phyloP scores from a whole-genome alignment of 1,284 basidiomycete species.

The Stygiomarasmius scandens region DNA sequence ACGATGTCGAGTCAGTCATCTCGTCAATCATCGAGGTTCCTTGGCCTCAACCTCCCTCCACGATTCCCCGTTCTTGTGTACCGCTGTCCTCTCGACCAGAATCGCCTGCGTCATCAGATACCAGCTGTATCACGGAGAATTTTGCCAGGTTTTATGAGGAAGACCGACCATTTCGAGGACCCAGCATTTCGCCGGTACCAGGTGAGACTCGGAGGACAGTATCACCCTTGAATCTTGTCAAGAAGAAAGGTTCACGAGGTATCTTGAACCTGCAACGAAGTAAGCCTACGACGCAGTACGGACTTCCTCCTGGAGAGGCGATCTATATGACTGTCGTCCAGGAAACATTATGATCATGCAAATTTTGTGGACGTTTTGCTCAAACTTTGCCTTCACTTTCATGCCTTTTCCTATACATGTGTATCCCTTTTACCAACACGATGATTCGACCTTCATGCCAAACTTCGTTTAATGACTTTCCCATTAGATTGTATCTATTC shows the following conservation, averaged over 20 bases:
- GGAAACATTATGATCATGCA: slow-evolving; percentile 29
- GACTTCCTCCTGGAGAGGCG: slow-evolving; percentile 20
- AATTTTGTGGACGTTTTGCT: background rate
- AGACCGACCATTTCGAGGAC: slow-evolving; percentile 12
- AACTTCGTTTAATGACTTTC: no score
- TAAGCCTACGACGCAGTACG: slow-evolving; percentile 8
- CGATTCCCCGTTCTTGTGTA: slow-evolving; percentile 5
- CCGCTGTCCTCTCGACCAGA: slow-evolving; percentile 1
- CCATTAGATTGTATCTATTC: no score
- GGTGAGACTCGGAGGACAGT: background rate
- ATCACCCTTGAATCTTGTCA: slow-evolving; percentile 1
- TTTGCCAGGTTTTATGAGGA: background rate
- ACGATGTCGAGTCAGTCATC: slow-evolving; percentile 28
- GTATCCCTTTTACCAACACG: background rate
- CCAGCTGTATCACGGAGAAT: background rate
- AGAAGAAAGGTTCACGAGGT: background rate
- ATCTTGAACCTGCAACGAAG: slow-evolving; percentile 16
- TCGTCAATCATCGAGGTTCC: slow-evolving; percentile 33
- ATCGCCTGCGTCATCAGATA: slow-evolving; percentile 14
- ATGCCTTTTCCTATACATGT: slow-evolving; percentile 4
- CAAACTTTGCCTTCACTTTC: background rate
- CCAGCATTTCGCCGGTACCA: slow-evolving; percentile 6
- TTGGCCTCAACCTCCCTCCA: slow-evolving; percentile 34
- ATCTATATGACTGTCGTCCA: slow-evolving; percentile 45
- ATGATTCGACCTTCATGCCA: background rate